Conservation (phyloP, 225 moss, liverwort and hornwort species). For the Polytrichum formosum region DNA sequence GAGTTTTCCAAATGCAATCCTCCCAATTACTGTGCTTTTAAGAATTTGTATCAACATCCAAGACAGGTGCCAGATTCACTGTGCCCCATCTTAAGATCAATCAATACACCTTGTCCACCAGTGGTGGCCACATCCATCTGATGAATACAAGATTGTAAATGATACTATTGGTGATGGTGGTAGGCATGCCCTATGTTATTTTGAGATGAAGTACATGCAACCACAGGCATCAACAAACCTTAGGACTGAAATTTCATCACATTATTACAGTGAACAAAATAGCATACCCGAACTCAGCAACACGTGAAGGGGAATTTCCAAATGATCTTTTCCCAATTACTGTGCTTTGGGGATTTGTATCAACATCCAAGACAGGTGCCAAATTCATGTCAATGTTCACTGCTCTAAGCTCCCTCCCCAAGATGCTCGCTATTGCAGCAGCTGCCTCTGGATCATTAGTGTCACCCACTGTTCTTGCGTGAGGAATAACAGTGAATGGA, state of each 20-base stretch:
- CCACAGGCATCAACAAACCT: too few species aligned
- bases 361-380: constrained; percentile 79
- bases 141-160: too few species aligned
- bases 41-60: constrained; percentile 65
- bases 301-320: constrained; percentile 32
- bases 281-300: constrained; percentile 59
- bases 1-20: constrained; percentile 44
- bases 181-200: too few species aligned
- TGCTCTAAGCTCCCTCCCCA: constrained; percentile 66
- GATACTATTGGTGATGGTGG: too few species aligned
- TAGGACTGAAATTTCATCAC: too few species aligned
- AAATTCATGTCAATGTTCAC: constrained; percentile 79
- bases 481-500: constrained; percentile 62
- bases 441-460: constrained; percentile 57
- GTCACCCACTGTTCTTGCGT: constrained; percentile 51
- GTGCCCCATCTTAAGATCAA: too few species aligned
- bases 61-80: constrained; percentile 11
- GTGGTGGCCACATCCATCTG: too few species aligned
- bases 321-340: constrained; percentile 59
- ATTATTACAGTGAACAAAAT: neutral
- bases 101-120: too few species aligned
- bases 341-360: constrained; percentile 42
- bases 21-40: constrained; percentile 41
- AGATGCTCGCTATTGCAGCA: constrained; percentile 61
- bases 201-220: too few species aligned